phyloP scores from a whole-genome alignment of 495 filamentous ascomycete species.

The Eremomyces bilateralis region DNA sequence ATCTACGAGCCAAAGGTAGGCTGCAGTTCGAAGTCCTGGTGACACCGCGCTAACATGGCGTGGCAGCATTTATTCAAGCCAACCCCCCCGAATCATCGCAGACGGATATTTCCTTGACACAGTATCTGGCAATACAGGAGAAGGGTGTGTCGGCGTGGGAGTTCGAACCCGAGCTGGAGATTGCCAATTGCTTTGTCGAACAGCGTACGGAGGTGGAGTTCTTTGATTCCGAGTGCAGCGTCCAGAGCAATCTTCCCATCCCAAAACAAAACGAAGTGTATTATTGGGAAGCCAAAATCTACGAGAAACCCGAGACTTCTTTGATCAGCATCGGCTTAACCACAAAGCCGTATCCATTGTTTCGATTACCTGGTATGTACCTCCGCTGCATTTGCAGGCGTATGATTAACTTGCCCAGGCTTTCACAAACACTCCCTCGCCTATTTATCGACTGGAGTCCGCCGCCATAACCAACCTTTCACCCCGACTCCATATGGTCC shows the following conservation, averaged over 20 bases:
- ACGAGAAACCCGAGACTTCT: conserved; percentile 81
- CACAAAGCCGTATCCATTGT: conserved; percentile 91
- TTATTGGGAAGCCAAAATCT: conserved; percentile 98
- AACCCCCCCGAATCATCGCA: conserved; percentile 90
- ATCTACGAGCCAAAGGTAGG: conserved; percentile 85
- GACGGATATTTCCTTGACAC: conserved; percentile 92
- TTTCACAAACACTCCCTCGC: conserved; percentile 82
- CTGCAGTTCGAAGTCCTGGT: no score
- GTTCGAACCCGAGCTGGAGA: conserved; percentile 93
- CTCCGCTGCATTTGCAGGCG: background rate
- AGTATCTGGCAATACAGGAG: conserved; percentile 95
- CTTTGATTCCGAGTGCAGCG: conserved; percentile 91
- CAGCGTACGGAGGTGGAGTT: conserved; percentile 93
- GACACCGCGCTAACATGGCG: background rate
- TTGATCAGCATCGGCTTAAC: conserved; percentile 75
- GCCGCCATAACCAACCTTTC: conserved; percentile 86
- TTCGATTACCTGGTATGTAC: conserved; percentile 65
- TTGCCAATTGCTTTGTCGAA: conserved; percentile 97
- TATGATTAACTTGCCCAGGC: conserved; percentile 14
- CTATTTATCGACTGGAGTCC: conserved; percentile 68
- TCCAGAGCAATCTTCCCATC: conserved; percentile 87
- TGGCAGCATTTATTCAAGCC: conserved; percentile 68
- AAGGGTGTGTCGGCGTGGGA: conserved; percentile 98
- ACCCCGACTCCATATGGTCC: conserved; percentile 54
- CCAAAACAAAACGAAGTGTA: conserved; percentile 98